Base-by-base conservation (phyloP, 2,329 filamentous ascomycete species). In the Pezicula radicicola region DNA sequence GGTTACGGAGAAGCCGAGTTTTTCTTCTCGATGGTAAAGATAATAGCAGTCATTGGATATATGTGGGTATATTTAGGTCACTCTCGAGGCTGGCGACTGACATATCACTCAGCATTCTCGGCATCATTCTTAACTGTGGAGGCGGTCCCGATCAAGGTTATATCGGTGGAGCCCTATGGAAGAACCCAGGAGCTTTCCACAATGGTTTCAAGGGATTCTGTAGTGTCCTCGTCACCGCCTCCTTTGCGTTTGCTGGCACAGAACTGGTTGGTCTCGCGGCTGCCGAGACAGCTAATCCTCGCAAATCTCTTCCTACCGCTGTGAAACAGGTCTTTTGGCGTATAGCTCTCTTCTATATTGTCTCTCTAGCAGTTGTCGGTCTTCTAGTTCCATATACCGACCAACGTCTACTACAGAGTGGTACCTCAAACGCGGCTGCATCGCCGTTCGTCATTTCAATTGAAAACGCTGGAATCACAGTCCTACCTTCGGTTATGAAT, bases 311-410 rank as follows among this genome's bases (percentile, higher is more conserved):
- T 0, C 92, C 92, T 0, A 91, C 85, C 0, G 92, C 92, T 12
- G 84, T 95, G 63, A 96, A 95, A 72, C 91, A 96, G 68, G 91
- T 96, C 19, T 96, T 96, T 70, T 97, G 92, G 91, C 87, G 92
- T 63, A 96, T 96, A 65, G 84, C 85, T 3, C 78, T 95, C 51
- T 97, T 97, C 74, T 97, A 96, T 72, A 79, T 97, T 46, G 84
- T 95, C 33, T 88, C 89, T 1, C 78, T 97, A 10, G 83, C 84
- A 4, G 74, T 97, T 4, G 84, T 97, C 52, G 91, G 93, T 25
- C 78, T 96, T 1, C 76, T 96, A 3, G 90, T 97, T 0, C 88
- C 87, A 0, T 92, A 88, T 67, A 73, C 81, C 61, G 82, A 95
- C 55, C 50, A 65, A 0, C 75, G 78, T 3, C 84, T 96, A 0